Evolutionary conservation across 495 filamentous ascomycete genomes (phyloP).

Genomic region (Geoglossum glabrum): DNA sequence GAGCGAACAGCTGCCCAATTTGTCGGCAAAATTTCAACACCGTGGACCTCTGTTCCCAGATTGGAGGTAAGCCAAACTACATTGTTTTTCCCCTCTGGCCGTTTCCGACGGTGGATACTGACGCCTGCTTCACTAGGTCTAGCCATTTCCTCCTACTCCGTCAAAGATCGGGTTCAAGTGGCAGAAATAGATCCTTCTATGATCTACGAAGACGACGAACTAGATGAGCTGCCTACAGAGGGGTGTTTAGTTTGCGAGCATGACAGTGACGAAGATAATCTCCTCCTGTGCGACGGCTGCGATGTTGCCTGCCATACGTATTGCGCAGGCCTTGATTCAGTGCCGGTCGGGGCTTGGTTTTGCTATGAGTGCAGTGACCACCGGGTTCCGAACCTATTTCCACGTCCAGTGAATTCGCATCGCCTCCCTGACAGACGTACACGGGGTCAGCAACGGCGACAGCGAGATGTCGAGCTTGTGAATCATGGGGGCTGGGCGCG

Average conservation of each 20-base stretch:
- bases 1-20: conserved; percentile 94
- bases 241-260: conserved; percentile 68
- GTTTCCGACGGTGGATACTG: background rate
- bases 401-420: conserved; percentile 9
- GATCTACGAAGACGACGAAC: conserved; percentile 44
- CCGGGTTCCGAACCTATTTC: conserved; percentile 15
- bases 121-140: conserved; percentile 31
- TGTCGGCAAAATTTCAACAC: conserved; percentile 79
- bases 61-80: conserved; percentile 41
- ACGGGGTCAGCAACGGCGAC: conserved; percentile 19
- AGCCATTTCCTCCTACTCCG: conserved; percentile 57
- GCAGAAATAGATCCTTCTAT: conserved; percentile 69
- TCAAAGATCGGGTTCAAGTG: conserved; percentile 77
- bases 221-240: conserved; percentile 7
- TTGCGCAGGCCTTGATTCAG: conserved; percentile 56
- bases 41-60: conserved; percentile 58
- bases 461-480: background rate
- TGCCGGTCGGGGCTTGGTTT: conserved; percentile 65
- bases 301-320: conserved; percentile 67
- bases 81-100: conserved; percentile 9
- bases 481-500: conserved; percentile 31
- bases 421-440: conserved; percentile 29
- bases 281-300: conserved; percentile 77
- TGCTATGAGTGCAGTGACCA: conserved; percentile 52
- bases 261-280: conserved; percentile 52